Base-by-base conservation (phyloP, 768 basidiomycete species). In the Trametes cubensis region DNA sequence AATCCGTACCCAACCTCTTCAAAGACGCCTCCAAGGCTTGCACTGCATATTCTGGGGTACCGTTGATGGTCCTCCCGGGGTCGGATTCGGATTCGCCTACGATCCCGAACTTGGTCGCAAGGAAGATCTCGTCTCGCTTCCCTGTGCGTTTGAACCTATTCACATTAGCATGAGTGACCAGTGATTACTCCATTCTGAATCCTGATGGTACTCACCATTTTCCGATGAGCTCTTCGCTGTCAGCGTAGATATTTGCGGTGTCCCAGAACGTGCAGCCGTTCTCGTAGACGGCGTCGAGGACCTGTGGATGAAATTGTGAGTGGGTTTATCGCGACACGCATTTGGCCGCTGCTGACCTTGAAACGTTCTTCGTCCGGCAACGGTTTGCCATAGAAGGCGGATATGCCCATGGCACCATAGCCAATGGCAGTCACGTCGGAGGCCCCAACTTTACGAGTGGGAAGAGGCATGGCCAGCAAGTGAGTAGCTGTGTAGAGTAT, bases 401-500 rank as follows among this genome's bases (percentile, higher is more conserved):
- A 80, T 13, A 87, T 67, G 7, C 83, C 85, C 86, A 87, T 87
- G 7, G 79, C 73, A 6, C 87, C 87, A 60, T 83, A 86, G 3
- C 86, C 86, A 11, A 89, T 77, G 21, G 80, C 80, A 6, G 79
- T 74, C n/a, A 85, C 80, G 17, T 74, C 56, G 28, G 74, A 70
- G 18, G 75, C 69, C 23, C 82, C 83, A 28, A 88, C 78, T 55
- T 74, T 80, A 57, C 78, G 79, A 60, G 74, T 77, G 23, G 73
- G 78, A 21, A 59, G 58, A 20, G 49, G 26, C 58, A 59, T 54
- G 5, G 6, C 11, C 10, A 34, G 6, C 2, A 34, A 34, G 34
- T 34, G 34, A 11, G 34, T 7, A 10, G 10, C 10, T 2, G 34
- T 34, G 34, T 11, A 2, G 6, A 34, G 10, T 34, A 10, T 11